These are phyloP conservation scores for Luffa aegyptiaca DNA, from an alignment of 306 rosid species.

Conservation along the genomic window DNA sequence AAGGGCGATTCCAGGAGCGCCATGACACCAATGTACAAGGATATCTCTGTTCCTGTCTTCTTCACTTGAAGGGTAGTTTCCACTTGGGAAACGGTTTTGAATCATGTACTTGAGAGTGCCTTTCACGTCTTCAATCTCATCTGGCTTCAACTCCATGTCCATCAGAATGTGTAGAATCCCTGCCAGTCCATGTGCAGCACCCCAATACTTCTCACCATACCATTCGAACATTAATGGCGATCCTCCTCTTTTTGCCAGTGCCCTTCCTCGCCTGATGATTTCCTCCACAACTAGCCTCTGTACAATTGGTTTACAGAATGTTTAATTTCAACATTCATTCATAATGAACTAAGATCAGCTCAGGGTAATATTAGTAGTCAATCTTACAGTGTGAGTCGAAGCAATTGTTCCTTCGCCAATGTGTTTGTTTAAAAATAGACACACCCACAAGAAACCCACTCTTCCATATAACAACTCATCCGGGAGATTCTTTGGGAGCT, in stretches of 20 bases:
- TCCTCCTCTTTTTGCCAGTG: conserved; percentile 35
- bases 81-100: conserved; percentile 36
- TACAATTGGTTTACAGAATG: not conserved
- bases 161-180: conserved; percentile 69
- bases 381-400: conserved; percentile 41
- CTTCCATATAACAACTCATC: conserved; percentile 70
- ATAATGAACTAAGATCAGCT: conserved; percentile 1
- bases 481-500: conserved; percentile 48
- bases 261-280: conserved; percentile 50
- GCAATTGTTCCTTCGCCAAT: conserved; percentile 49
- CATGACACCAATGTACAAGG: conserved; percentile 88
- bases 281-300: conserved; percentile 44
- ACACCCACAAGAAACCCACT: conserved; percentile 71
- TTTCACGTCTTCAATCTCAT: conserved; percentile 52
- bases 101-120: conserved; percentile 64
- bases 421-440: conserved; percentile 55
- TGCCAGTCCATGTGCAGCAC: conserved; percentile 81
- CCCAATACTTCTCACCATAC: conserved; percentile 74
- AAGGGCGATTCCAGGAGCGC: conserved; percentile 68
- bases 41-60: conserved; percentile 38
- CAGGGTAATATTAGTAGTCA: not conserved
- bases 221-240: conserved; percentile 71
- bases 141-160: conserved; percentile 65
- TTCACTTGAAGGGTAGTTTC: conserved; percentile 58
- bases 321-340: conserved; percentile 3